Percentiles rank a stretch among this genome's conserved stretches.
phyloP scores from a whole-genome alignment of 495 filamentous ascomycete genomes.

The Hyaloscypha finlandica region DNA sequence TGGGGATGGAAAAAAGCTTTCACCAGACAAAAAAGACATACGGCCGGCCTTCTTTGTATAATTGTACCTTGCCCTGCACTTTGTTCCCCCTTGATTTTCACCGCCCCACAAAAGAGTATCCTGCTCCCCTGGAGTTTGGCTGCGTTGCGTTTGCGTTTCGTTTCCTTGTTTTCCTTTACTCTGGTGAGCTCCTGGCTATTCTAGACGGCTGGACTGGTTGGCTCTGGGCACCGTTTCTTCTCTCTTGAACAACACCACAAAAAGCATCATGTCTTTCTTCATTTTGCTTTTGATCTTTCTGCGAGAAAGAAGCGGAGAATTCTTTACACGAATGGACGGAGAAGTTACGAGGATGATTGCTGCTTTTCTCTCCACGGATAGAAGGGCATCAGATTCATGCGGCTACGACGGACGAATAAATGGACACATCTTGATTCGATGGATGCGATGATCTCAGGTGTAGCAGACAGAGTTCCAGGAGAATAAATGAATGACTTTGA shows the following conservation, averaged over 20 bases:
- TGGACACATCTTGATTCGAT: neutral
- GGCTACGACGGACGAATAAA: conserved; percentile 9
- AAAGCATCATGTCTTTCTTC: conserved; percentile 10
- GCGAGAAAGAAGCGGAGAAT: conserved; percentile 2
- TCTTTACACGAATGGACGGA: conserved; percentile 8
- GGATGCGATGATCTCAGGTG: neutral
- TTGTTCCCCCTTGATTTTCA: neutral
- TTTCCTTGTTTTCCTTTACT: neutral
- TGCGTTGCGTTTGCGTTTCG: neutral
- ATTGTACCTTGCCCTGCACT: conserved; percentile 12
- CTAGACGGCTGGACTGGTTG: conserved; percentile 8
- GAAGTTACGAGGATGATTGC: conserved; percentile 24
- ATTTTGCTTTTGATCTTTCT: conserved; percentile 1
- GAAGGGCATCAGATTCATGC: conserved; percentile 20
- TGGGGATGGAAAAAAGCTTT: conserved; percentile 2
- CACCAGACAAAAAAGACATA: conserved; percentile 2
- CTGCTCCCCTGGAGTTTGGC: neutral
- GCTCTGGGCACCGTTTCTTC: conserved; percentile 5
- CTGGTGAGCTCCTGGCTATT: neutral
- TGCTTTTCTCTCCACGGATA: conserved; percentile 1
- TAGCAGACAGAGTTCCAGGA: conserved; percentile 1
- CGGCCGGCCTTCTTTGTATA: conserved; percentile 30
- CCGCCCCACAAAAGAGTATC: neutral
- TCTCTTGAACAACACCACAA: conserved; percentile 8
- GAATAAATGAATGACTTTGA: conserved; percentile 2